phyloP scores from a whole-genome alignment of 805 yeast genomes.

The Metschnikowia peoriensis region DNA sequence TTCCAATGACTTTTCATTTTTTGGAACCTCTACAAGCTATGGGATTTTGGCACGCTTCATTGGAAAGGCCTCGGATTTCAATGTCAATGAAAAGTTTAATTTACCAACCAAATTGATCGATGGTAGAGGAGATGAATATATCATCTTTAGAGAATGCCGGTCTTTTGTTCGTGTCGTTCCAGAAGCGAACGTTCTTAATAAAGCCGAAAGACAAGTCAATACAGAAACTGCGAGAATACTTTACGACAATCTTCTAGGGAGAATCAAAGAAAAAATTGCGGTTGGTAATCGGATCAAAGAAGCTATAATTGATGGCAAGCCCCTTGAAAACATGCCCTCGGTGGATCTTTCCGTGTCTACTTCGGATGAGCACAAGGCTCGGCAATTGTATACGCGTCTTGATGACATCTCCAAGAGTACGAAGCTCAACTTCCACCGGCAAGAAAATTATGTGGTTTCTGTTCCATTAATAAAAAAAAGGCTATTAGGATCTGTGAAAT shows the following conservation, averaged over 20 bases:
- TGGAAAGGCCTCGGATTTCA: constrained; percentile 28
- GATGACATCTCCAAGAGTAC: constrained; percentile 1
- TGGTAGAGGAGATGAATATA: not conserved
- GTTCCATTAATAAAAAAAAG: constrained; percentile 29
- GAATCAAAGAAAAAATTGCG: constrained; percentile 27
- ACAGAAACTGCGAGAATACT: constrained; percentile 9
- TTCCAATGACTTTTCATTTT: constrained; percentile 29
- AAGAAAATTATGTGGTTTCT: constrained; percentile 26
- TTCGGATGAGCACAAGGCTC: constrained; percentile 8
- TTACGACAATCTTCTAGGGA: constrained; percentile 21
- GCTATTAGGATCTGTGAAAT: constrained; percentile 30
- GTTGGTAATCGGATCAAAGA: constrained; percentile 22
- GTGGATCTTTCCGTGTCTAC: too few relatives aligned
- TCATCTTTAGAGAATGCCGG: not conserved
- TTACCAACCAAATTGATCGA: not conserved
- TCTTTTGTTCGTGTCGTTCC: not conserved
- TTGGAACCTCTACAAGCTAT: constrained; percentile 35
- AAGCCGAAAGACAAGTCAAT: constrained; percentile 11
- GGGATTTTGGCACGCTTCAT: constrained; percentile 40
- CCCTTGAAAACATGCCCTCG: too few relatives aligned
- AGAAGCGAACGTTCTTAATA: not conserved
- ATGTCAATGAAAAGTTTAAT: not conserved
- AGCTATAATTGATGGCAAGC: too few relatives aligned
- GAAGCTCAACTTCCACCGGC: not conserved
- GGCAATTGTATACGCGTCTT: constrained; percentile 17